Evolutionary conservation across 225 moss, liverwort and hornwort species (phyloP).

Genomic region (Takakia lepidozioides): DNA sequence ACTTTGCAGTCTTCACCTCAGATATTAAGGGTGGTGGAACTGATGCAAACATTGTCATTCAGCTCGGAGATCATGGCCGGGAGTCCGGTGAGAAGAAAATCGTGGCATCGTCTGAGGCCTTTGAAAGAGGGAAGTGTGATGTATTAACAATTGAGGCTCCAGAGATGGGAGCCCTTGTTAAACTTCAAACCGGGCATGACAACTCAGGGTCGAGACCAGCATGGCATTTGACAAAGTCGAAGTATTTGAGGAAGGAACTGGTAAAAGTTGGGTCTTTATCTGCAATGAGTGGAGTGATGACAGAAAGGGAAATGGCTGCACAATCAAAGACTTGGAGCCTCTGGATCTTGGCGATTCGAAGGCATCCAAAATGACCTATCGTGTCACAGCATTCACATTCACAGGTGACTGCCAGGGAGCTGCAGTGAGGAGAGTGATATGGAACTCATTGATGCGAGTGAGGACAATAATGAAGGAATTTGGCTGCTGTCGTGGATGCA

Average conservation of each 20-base stretch:
- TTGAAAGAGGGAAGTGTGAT: neutral
- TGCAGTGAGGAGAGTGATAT: no score
- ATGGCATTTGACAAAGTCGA: slow-evolving; percentile 3
- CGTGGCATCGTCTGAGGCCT: neutral
- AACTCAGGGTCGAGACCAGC: neutral
- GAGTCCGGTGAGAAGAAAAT: neutral
- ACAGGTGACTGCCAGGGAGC: slow-evolving; percentile 2
- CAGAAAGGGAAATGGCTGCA: neutral
- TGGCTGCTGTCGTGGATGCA: no score
- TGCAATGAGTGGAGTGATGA: slow-evolving; percentile 1
- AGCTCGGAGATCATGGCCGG: slow-evolving; percentile 1
- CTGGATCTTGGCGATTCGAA: slow-evolving; percentile 2
- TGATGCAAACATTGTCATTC: slow-evolving; percentile 2
- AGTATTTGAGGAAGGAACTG: neutral
- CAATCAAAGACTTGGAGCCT: neutral
- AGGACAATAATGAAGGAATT: no score
- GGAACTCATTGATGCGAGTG: no score
- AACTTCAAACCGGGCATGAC: slow-evolving; percentile 2
- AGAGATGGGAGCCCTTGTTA: neutral
- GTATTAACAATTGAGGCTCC: neutral
- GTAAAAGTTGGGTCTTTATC: slow-evolving; percentile 1
- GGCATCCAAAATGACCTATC: neutral
- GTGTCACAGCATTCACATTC: neutral
- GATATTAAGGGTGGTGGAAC: slow-evolving; percentile 2
- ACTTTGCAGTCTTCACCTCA: neutral